Evolutionary conservation across 768 basidiomycete genomes (phyloP), one percentile per base, ranked within the genome.

Genomic region (Tulasnella sp.): DNA sequence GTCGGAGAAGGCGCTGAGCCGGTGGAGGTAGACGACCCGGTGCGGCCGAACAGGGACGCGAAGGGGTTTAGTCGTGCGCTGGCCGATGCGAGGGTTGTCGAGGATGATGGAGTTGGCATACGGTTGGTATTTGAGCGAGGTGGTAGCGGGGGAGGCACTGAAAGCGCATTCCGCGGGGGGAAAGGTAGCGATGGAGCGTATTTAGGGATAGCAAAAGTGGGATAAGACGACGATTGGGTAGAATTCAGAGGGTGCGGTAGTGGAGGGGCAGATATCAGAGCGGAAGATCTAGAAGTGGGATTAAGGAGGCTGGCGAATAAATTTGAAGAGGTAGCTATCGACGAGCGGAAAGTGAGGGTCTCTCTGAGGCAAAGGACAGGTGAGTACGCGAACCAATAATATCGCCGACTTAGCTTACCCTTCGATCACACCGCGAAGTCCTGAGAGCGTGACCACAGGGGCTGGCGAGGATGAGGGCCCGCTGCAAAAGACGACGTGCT

Each of bases 401-500:
- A 49, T 17, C 13, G 13, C 13, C 29, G 43, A 24, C 60, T 19
- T 61, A 4, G 73, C 80, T 60, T 71, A 88, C 85, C 78, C 77
- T 48, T 77, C 73, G 13, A 90, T 69, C 3, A 74, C 76, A 4
- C 90, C 93, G 21, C 93, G 75, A 26, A 97, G 72, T 3, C 94
- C 95, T 0, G 90, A 92, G 34, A 94, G 72, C 0, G 90, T 90
- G 3, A 91, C 77, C 11, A 91, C 70, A 30, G 79, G 77, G 3
- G 79, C 75, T 49, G 74, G 69, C 48, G 62, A 44, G 45, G 66
- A 68, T 23, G 78, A 73, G 15, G 75, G 67, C 1, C 74, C 75
- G 53, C 87, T 81, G 65, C 77, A 82, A 30, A 91, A 76, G 29
- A 81, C 73, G 58, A 95, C 70, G 68, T 99, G 95, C 67, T 96